These are phyloP conservation scores for Colletotrichum caudatum DNA, from an alignment of 2,329 filamentous ascomycete species.

Conservation along the genomic window DNA sequence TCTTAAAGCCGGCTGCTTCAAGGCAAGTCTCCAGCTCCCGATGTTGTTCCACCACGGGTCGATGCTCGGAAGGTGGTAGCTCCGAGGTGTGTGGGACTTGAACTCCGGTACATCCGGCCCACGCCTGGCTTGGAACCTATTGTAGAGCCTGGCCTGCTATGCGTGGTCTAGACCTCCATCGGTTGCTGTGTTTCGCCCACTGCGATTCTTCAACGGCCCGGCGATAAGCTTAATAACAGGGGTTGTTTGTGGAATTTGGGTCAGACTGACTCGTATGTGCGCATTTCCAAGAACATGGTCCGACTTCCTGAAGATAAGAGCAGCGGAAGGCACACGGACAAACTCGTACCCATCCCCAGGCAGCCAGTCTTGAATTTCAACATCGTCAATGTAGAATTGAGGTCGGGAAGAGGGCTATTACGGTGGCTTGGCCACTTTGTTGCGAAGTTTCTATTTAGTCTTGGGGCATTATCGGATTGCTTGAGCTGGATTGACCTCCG, in stretches of 20 bases:
- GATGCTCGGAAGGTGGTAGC: not conserved
- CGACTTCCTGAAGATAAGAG: constrained; percentile 63
- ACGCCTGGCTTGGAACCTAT: not conserved
- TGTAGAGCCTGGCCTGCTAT: not conserved
- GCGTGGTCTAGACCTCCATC: not conserved
- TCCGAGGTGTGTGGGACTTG: not conserved
- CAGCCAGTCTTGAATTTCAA: constrained; percentile 66
- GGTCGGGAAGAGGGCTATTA: constrained; percentile 59
- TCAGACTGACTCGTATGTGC: constrained; percentile 47
- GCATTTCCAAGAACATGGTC: constrained; percentile 58
- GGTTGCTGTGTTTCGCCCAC: not conserved
- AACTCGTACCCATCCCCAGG: constrained; percentile 67
- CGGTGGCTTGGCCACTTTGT: constrained; percentile 61
- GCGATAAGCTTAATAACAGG: constrained; percentile 1
- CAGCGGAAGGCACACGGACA: constrained; percentile 65
- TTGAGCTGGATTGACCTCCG: constrained; percentile 51
- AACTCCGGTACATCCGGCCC: not conserved
- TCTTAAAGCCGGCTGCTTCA: constrained; percentile 57
- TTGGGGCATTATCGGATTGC: not conserved
- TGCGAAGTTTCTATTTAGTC: not conserved
- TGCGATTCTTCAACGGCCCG: constrained; percentile 40
- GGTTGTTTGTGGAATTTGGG: not conserved
- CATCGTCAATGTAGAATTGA: constrained; percentile 73
- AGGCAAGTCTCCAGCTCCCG: constrained; percentile 52
- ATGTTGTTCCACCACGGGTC: constrained; percentile 54